These are phyloP conservation scores for Trichoderma sp. DNA, from an alignment of 2,329 filamentous ascomycete genomes.

Conservation along the genomic window DNA sequence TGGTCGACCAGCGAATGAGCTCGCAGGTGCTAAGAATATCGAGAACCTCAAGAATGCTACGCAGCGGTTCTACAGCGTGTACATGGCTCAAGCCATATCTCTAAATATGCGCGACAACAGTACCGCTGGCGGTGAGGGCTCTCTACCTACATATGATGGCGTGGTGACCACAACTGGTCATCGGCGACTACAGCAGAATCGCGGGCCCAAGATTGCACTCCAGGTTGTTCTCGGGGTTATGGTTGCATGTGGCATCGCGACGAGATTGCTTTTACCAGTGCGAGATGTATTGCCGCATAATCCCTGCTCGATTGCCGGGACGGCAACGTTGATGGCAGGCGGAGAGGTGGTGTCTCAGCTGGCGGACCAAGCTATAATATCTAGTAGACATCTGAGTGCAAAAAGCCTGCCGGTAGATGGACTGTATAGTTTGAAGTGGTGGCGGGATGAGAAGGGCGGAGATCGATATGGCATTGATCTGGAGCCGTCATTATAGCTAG, in stretches of 20 bases:
- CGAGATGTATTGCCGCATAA: background rate
- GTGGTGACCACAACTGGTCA: background rate
- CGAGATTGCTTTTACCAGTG: constrained; percentile 4
- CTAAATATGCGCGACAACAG: constrained; percentile 12
- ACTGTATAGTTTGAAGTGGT: constrained; percentile 9
- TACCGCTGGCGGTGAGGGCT: background rate
- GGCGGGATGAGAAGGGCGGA: background rate
- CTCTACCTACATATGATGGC: background rate
- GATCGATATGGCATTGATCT: constrained; percentile 10
- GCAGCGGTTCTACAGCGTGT: background rate
- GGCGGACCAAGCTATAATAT: background rate
- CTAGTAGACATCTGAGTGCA: background rate
- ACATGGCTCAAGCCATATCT: constrained; percentile 16
- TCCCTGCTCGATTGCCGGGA: constrained; percentile 11
- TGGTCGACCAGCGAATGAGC: background rate
- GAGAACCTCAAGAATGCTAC: background rate
- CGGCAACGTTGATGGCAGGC: background rate
- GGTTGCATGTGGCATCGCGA: background rate
- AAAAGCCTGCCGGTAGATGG: background rate
- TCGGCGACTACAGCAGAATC: constrained; percentile 5
- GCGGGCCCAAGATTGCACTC: constrained; percentile 12
- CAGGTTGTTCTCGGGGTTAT: background rate
- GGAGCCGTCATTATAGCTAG: background rate
- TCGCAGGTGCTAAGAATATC: constrained; percentile 1
- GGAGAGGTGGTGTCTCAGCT: background rate